These are phyloP conservation scores for Hepatocystis sp. DNA, from an alignment of 169 alveolate species.

Conservation along the genomic window DNA sequence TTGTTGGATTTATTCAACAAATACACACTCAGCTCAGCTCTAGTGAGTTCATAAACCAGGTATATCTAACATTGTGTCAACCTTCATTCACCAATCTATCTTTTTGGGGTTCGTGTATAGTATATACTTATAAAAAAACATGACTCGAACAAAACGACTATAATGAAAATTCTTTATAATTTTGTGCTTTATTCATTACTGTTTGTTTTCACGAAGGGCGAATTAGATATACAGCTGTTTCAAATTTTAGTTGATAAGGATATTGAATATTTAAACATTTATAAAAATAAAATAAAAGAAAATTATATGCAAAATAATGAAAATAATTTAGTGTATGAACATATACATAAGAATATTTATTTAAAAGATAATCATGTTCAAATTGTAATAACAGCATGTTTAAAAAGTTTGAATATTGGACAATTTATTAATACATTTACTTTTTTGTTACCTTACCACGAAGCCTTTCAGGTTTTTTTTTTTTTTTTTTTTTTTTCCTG, in stretches of 20 bases:
- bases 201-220: conserved; percentile 5
- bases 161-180: conserved; percentile 22
- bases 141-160: too few relatives aligned
- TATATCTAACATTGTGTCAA: too few relatives aligned
- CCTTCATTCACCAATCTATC: too few relatives aligned
- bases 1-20: too few relatives aligned
- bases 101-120: too few relatives aligned
- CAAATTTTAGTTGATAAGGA: conserved; percentile 20
- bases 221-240: conserved; percentile 9
- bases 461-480: conserved; percentile 49
- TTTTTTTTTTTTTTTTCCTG: not conserved
- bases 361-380: conserved; percentile 58
- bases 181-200: not conserved
- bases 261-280: conserved; percentile 12
- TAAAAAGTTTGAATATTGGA: conserved; percentile 23
- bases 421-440: conserved; percentile 7
- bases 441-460: conserved; percentile 65
- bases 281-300: conserved; percentile 27
- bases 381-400: conserved; percentile 12
- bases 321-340: conserved; percentile 30
- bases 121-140: too few relatives aligned
- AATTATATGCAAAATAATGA: conserved; percentile 14
- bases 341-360: conserved; percentile 22
- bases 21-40: too few relatives aligned
- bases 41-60: too few relatives aligned